phyloP scores from a whole-genome alignment of 345 rosid species.

The Populus davidiana region DNA sequence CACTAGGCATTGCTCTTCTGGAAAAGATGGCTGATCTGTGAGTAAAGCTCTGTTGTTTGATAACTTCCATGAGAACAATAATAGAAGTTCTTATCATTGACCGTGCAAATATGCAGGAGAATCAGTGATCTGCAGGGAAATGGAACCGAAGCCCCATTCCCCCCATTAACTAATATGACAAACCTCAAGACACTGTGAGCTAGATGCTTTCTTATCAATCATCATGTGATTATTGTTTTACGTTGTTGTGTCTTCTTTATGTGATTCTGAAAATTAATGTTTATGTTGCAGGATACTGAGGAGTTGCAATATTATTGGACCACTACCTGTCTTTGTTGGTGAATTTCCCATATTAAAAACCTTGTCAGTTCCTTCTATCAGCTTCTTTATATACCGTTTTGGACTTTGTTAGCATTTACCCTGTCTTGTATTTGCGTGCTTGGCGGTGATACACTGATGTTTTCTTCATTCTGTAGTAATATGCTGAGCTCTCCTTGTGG shows the following conservation, averaged over 20 bases:
- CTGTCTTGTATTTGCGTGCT: no score
- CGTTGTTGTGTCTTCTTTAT: neutral
- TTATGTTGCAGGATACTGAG: slow-evolving; percentile 44
- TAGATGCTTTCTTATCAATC: neutral
- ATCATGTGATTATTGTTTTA: neutral
- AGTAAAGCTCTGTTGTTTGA: neutral
- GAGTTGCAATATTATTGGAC: slow-evolving; percentile 51
- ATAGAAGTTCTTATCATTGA: slow-evolving; percentile 29
- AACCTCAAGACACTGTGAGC: slow-evolving; percentile 7
- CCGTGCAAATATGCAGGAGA: slow-evolving; percentile 34
- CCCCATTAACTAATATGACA: slow-evolving; percentile 2
- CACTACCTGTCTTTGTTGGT: slow-evolving; percentile 43
- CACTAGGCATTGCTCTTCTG: neutral
- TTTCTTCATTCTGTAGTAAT: no score
- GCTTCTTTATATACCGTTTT: no score
- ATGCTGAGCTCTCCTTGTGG: neutral
- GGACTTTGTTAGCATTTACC: no score
- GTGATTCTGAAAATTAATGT: no score
- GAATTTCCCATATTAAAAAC: slow-evolving; percentile 7
- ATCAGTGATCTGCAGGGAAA: slow-evolving; percentile 26
- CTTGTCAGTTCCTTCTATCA: slow-evolving; percentile 37
- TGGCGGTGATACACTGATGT: no score
- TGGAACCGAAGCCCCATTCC: slow-evolving; percentile 7
- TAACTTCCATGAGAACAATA: slow-evolving; percentile 27
- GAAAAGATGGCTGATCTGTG: neutral